Evolutionary conservation across 305 asterid species (phyloP), one percentile per base, ranked within the genome.

Genomic region (Ajuga reptans): DNA sequence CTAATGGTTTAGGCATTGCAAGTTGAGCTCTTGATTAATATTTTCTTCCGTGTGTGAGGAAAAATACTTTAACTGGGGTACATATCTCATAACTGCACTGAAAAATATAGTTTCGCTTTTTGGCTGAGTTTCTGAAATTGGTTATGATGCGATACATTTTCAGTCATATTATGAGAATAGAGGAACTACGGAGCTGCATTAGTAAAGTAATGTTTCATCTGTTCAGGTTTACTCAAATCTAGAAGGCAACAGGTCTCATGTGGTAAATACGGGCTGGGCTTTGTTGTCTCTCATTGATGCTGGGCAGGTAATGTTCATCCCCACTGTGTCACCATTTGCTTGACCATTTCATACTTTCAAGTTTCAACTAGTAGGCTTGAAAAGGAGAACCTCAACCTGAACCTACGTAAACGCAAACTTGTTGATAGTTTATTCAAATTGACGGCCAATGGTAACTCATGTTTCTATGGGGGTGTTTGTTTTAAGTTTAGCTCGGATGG

Each of bases 231-330:
- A 93, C 64, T 66, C 96, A 41, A 85, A 87, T 82, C 78, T 91
- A 49, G 95, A 87, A 74, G 96, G 89, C 68, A 83, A 83, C 80
- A 83, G 79, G 81, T 81, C 93, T 65, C 98, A 92, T 73, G 81
- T 90, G 61, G 98, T 86, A 60, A 87, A 87, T 72, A 90, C 97
- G 9, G 86, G 87, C 65, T 92, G 98, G 98, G 95, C 95, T 54
- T 57, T 89, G 88, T 78, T 94, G 78, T 17, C 95, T 79, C 96
- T 94, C 52, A 86, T 94, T 72, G 92, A 71, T 66, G 95, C 99
- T 64, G 97, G 95, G 29, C 97, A 89, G 97, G 99, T 91, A 81
- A 17, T 9, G 43, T 9, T 33, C 47, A 46, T 39, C 0, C 56
- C 55, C 39, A 55, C 31, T 9, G 11, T 46, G 68, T 37, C 18